Percentiles rank a stretch among this genome's conserved stretches.
Conservation (phyloP, 192 early-diverging fungal species). For the Dispira parvispora region DNA sequence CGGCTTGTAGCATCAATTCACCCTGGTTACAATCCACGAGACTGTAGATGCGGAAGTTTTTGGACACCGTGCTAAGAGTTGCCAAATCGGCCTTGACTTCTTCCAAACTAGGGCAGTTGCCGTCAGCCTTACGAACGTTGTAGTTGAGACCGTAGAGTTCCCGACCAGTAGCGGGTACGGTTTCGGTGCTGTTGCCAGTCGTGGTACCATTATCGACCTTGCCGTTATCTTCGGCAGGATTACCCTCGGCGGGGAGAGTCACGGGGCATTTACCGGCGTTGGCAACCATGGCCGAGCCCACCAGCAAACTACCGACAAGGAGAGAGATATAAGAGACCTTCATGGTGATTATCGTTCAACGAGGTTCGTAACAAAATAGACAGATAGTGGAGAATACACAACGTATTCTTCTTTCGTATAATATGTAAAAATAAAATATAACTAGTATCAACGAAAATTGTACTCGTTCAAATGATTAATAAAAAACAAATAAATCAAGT, state of each 20-base stretch:
- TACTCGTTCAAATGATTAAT: no score
- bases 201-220: no score
- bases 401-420: no score
- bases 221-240: no score
- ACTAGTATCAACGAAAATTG: no score
- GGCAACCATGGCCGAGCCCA: background rate
- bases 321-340: background rate
- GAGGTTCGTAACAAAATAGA: no score
- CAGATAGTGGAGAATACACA: no score
- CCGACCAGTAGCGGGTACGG: background rate
- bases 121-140: constrained; percentile 34
- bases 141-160: constrained; percentile 40
- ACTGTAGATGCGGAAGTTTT: constrained; percentile 40
- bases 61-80: constrained; percentile 33
- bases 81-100: constrained; percentile 40
- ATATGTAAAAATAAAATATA: no score
- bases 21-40: constrained; percentile 43
- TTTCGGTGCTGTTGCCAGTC: background rate
- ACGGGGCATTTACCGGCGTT: background rate
- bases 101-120: constrained; percentile 37
- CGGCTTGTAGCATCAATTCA: constrained; percentile 39
- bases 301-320: background rate
- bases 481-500: no score
- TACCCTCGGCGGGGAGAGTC: no score
- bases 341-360: background rate